A percentile compares a stretch with the other conserved stretches of the same genome.
These are phyloP conservation scores for Aquilaria malaccensis DNA, from an alignment of 345 rosid species.

Conservation along the genomic window DNA sequence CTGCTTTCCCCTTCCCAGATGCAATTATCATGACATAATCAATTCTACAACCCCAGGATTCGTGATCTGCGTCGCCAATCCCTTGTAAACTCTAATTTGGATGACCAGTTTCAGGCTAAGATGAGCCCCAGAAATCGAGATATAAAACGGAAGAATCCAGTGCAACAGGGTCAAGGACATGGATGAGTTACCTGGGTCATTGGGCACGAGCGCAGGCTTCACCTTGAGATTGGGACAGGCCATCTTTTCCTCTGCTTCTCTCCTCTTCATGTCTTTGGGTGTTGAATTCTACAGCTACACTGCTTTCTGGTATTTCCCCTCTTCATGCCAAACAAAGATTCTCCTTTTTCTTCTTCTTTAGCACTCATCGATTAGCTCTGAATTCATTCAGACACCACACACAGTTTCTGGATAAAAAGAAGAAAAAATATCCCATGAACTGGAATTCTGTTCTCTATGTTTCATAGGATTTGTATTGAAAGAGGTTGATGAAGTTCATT, in stretches of 20 bases:
- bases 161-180: constrained; percentile 23
- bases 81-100: constrained; percentile 1
- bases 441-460: too few species aligned
- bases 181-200: constrained; percentile 63
- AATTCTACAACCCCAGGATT: neutral
- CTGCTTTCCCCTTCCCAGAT: neutral
- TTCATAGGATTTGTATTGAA: too few species aligned
- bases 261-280: constrained; percentile 81
- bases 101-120: constrained; percentile 11
- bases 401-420: neutral
- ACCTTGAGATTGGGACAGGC: constrained; percentile 78
- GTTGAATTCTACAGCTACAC: constrained; percentile 83
- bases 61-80: neutral
- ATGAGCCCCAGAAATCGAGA: constrained; percentile 1
- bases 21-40: neutral
- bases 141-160: constrained; percentile 15
- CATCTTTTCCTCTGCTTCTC: constrained; percentile 70
- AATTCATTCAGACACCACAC: neutral
- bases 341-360: neutral
- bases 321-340: too few species aligned
- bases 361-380: neutral
- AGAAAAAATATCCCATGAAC: neutral
- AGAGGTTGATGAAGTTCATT: neutral
- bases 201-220: constrained; percentile 72
- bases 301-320: constrained; percentile 61